phyloP scores from a whole-genome alignment of 2,329 filamentous ascomycete species.

The Botrytis medusae region DNA sequence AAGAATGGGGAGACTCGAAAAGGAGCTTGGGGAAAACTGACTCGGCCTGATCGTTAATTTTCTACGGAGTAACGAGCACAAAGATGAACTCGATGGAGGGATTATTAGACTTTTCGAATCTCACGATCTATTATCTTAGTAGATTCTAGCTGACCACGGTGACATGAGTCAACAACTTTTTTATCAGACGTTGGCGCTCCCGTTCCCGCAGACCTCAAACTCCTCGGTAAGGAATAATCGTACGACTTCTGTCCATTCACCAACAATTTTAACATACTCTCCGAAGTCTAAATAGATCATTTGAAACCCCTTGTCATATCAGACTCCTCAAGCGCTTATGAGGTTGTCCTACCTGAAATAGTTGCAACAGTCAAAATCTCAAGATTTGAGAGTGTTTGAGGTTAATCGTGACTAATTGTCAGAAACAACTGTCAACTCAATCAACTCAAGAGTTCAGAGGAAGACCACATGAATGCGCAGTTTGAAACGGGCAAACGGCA shows the following conservation, averaged over 20 bases:
- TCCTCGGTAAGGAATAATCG: conserved; percentile 14
- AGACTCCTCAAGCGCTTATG: neutral
- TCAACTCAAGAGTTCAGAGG: neutral
- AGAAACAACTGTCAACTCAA: neutral
- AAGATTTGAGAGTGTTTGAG: neutral
- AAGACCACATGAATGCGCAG: neutral
- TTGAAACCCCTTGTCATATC: neutral
- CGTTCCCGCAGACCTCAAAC: conserved; percentile 16
- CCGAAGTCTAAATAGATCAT: conserved; percentile 14
- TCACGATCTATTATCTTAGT: conserved; percentile 16
- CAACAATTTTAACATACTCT: conserved; percentile 10
- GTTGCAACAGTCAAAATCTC: too few relatives aligned
- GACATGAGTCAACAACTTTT: neutral
- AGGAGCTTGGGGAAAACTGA: neutral
- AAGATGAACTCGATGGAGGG: neutral
- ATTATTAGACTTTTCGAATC: conserved; percentile 5
- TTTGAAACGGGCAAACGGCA: conserved; percentile 3
- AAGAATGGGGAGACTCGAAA: neutral
- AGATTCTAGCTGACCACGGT: conserved; percentile 12
- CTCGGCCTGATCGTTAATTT: conserved; percentile 9
- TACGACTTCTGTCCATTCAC: conserved; percentile 18
- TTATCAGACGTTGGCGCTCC: conserved; percentile 14
- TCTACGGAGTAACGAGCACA: neutral
- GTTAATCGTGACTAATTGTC: neutral
- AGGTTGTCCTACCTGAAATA: neutral